Evolutionary conservation across 164 flowering plant genomes (phyloP), one percentile per base, ranked within the genome.

Genomic region (Dillenia turbinata): DNA sequence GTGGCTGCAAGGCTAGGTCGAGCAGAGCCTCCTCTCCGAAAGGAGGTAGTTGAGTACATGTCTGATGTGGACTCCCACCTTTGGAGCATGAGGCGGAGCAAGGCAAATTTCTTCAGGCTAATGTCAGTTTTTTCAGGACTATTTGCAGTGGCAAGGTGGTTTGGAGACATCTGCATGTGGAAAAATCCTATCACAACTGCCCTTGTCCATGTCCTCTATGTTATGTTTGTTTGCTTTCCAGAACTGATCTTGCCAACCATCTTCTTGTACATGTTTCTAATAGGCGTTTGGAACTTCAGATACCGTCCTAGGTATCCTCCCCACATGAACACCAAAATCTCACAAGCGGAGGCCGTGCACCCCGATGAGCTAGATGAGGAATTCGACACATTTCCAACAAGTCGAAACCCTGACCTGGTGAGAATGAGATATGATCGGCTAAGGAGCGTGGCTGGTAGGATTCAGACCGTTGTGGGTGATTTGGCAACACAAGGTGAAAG

Each of bases 11-110:
- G 96, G 70, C 79, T 92, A n/a, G 86, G 91, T 49, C 73, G 96
- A 44, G 83, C 96, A 9, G 98, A 92, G 72, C 98, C 98, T 2
- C 93, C 98, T 0, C 84, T 92, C 3, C 76, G 96, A 51, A 88
- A 78, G 70, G 98, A 92, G 78, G 89, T 92, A 52, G 85, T 92
- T n/a, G 98, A 92, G 64, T 92, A 89, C 77, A 88, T 92, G 98
- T 87, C 93, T 44, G 96, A 92, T 73, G 90, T 81, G 59, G 86
- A 92, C 60, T 84, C 96, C 0, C 98, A 88, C 76, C 74, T 92
- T 10, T 92, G 98, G 98, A 90, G 96, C 75, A 85, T 87, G 96
- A 74, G 96, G 0, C 65, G 88, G n/a, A 90, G 96, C 81, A 92
- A 88, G 71, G 98, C 96, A 3, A 92, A 90, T 59, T 92, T 88